These are phyloP conservation scores for Zelopaecilomyces penicillatus DNA, from an alignment of 2,329 filamentous ascomycete genomes.

Conservation along the genomic window DNA sequence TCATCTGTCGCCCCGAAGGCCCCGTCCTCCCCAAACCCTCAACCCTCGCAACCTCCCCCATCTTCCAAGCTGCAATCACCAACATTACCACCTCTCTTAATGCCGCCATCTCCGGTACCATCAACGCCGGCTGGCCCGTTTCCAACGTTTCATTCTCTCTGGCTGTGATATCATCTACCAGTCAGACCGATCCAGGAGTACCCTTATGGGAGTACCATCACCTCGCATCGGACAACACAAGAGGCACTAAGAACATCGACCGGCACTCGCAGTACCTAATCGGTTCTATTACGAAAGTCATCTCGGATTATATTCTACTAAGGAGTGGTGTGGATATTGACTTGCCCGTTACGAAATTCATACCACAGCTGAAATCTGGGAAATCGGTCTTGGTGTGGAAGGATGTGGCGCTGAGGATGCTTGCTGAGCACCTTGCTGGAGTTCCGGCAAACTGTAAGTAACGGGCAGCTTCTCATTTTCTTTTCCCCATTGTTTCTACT, in stretches of 20 bases:
- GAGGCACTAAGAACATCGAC: constrained; percentile 24
- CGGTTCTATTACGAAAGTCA: constrained; percentile 31
- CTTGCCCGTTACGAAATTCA: constrained; percentile 23
- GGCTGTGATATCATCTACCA: constrained; percentile 21
- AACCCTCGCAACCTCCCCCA: constrained; percentile 13
- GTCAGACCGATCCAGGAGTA: constrained; percentile 16
- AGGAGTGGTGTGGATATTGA: constrained; percentile 26
- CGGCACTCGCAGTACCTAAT: constrained; percentile 33
- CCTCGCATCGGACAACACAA: constrained; percentile 22
- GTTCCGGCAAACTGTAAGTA: constrained; percentile 27
- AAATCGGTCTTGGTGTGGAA: constrained; percentile 24
- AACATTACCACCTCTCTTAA: constrained; percentile 22
- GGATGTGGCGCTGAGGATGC: constrained; percentile 27
- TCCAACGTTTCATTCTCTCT: constrained; percentile 32
- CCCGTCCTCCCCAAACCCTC: constrained; percentile 25
- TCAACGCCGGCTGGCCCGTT: constrained; percentile 26
- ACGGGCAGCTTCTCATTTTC: no score
- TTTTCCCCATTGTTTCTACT: neutral
- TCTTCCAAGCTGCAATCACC: constrained; percentile 19
- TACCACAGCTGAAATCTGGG: constrained; percentile 22
- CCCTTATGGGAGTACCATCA: constrained; percentile 36
- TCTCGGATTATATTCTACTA: constrained; percentile 29
- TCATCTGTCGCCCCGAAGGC: constrained; percentile 22
- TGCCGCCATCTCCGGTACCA: constrained; percentile 21
- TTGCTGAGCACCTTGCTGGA: constrained; percentile 29